Evolutionary conservation across 208 protist genomes (phyloP).

Genomic region (Porcisia hertigi): DNA sequence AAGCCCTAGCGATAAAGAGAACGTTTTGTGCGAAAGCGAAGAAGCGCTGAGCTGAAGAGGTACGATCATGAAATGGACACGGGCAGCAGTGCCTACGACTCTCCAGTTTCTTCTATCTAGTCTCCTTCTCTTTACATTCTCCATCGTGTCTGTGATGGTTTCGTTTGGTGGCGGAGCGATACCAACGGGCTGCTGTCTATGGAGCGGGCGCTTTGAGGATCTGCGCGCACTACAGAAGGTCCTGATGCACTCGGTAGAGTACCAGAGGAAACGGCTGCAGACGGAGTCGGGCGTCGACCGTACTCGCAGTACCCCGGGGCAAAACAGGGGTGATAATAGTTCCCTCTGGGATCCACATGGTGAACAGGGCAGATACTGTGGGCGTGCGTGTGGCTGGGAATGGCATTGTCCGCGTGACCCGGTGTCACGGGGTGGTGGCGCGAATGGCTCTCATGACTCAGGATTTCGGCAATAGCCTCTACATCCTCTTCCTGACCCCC

Average conservation of each 20-base stretch:
- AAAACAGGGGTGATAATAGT: slow-evolving; percentile 78
- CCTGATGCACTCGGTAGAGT: slow-evolving; percentile 19
- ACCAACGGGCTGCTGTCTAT: slow-evolving; percentile 15
- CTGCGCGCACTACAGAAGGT: slow-evolving; percentile 74
- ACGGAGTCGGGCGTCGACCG: background rate
- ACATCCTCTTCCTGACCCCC: slow-evolving; percentile 39
- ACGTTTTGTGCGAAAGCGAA: background rate
- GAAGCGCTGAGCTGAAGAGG: background rate
- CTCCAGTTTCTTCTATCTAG: background rate
- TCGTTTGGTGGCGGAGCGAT: slow-evolving; percentile 7
- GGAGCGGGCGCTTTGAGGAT: slow-evolving; percentile 26
- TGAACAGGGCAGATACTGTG: slow-evolving; percentile 52
- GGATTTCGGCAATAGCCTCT: slow-evolving; percentile 56
- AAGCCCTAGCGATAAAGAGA: background rate
- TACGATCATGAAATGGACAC: background rate
- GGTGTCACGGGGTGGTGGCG: slow-evolving; percentile 5
- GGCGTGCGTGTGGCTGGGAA: background rate
- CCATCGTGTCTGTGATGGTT: slow-evolving; percentile 19
- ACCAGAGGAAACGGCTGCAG: slow-evolving; percentile 6
- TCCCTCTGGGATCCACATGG: slow-evolving; percentile 33
- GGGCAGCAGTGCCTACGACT: background rate
- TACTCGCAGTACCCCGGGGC: slow-evolving; percentile 37
- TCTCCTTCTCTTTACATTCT: slow-evolving; percentile 7
- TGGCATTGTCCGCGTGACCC: slow-evolving; percentile 4
- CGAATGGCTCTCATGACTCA: slow-evolving; percentile 30